Evolutionary conservation across 208 protist species (phyloP), one percentile per base, ranked within the genome.

Genomic region (Strigomonas culicis): DNA sequence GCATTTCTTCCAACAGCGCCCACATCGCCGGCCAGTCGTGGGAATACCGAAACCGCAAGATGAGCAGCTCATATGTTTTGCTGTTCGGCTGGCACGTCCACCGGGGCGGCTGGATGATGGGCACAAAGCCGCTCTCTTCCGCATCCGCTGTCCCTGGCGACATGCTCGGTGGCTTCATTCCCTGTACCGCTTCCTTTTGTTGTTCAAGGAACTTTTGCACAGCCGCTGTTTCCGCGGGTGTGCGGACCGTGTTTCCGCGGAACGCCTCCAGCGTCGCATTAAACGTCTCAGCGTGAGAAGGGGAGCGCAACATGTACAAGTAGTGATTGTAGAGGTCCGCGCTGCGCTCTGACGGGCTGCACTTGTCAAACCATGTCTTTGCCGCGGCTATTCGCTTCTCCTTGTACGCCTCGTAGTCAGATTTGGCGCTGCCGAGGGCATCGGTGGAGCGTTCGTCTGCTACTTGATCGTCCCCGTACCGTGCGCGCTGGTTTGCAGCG

Each of bases 261-360:
- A 84, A 79, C 59, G 84, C 64, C 17, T 71, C 46, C 1, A 94
- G 74, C 17, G 84, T 19, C 15, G 39, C 41, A 31, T 92, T 63
- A 66, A 89, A 94, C 19, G 76, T 64, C 1, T 46, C 47, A 32
- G 74, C 64, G 49, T 88, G 77, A 8, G 65, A 43, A 0, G 70
- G 76, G 51, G 68, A 66, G 22, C 88, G 84, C 13, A 89, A 71
- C 4, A 92, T 67, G 47, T 86, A 90, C 31, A 94, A 72, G 53
- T 90, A 68, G 51, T 85, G 84, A 61, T 94, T 94, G 68, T 82
- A 94, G 21, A 94, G 56, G 52, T 82, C 77, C 13, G 77, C 74
- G 15, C 31, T 76, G 27, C 85, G 82, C 2, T 74, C 49, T 11
- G 49, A 36, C 27, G 62, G 43, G 3, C 83, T 80, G 63, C 82